Percentiles rank a stretch among this genome's conserved stretches.
Evolutionary conservation across 768 basidiomycete genomes (phyloP).

Genomic region (Podaxis pistillaris): DNA sequence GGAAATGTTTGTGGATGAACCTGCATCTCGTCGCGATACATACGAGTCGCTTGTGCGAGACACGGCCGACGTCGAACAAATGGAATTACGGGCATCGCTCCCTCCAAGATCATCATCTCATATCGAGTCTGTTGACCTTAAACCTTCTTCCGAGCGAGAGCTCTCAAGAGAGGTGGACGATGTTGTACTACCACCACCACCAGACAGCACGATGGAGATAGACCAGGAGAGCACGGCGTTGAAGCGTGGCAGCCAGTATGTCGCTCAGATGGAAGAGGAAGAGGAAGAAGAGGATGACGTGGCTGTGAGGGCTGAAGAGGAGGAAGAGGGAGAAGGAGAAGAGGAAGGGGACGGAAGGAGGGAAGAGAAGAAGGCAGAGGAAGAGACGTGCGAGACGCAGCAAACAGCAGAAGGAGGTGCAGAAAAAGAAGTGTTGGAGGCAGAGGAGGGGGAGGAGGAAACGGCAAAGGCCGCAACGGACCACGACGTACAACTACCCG

Average conservation of each 20-base stretch:
- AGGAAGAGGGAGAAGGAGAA: conserved; percentile 30
- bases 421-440: conserved; percentile 12
- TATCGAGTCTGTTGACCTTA: not conserved
- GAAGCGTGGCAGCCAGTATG: not conserved
- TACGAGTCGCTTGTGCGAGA: not conserved
- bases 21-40: not conserved
- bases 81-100: not conserved
- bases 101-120: not conserved
- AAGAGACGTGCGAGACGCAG: conserved; percentile 1
- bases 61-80: not conserved
- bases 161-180: not conserved
- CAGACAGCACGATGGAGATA: not conserved
- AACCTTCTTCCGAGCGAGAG: not conserved
- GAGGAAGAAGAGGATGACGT: conserved; percentile 34
- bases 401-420: not conserved
- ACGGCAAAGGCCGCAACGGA: not conserved
- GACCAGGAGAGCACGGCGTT: not conserved
- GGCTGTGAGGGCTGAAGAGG: conserved; percentile 2
- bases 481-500: conserved; percentile 35
- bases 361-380: conserved; percentile 28
- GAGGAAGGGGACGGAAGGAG: conserved; percentile 25
- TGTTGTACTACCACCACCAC: not conserved
- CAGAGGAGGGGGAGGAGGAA: conserved; percentile 8
- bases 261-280: conserved; percentile 20
- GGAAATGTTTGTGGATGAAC: not conserved